phyloP scores from a whole-genome alignment of 805 yeast species.

The Starmerella cellae region DNA sequence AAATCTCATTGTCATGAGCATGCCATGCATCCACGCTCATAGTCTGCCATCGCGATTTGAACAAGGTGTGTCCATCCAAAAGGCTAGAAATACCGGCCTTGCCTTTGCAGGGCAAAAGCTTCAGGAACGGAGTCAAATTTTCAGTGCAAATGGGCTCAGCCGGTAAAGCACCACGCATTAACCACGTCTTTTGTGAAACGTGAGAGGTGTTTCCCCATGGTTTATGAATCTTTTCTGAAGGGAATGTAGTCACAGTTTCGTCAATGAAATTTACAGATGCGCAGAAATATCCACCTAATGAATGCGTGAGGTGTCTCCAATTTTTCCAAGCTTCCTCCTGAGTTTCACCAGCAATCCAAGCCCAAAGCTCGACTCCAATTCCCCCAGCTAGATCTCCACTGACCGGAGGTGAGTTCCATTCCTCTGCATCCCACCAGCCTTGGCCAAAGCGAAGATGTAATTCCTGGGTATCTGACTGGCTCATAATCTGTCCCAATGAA shows the following conservation, averaged over 20 bases:
- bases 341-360: constrained; percentile 54
- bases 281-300: constrained; percentile 83
- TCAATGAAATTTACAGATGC: constrained; percentile 88
- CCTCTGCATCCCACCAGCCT: constrained; percentile 87
- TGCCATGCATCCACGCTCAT: constrained; percentile 74
- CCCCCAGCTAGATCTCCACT: constrained; percentile 73
- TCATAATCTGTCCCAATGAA: constrained; percentile 62
- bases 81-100: constrained; percentile 75
- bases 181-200: neutral
- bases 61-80: constrained; percentile 72
- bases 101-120: constrained; percentile 82
- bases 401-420: constrained; percentile 72
- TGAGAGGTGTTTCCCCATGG: constrained; percentile 20
- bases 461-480: constrained; percentile 52
- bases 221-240: constrained; percentile 28
- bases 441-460: constrained; percentile 77
- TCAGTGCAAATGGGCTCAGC: constrained; percentile 95
- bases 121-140: constrained; percentile 84
- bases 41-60: constrained; percentile 87
- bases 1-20: constrained; percentile 28
- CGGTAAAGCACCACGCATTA: constrained; percentile 73
- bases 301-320: constrained; percentile 64
- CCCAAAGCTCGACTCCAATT: constrained; percentile 90
- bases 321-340: constrained; percentile 42
- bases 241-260: constrained; percentile 59